These are phyloP conservation scores for Cnidoscolus chayamansa DNA, from an alignment of 441 rosid species.

Conservation along the genomic window DNA sequence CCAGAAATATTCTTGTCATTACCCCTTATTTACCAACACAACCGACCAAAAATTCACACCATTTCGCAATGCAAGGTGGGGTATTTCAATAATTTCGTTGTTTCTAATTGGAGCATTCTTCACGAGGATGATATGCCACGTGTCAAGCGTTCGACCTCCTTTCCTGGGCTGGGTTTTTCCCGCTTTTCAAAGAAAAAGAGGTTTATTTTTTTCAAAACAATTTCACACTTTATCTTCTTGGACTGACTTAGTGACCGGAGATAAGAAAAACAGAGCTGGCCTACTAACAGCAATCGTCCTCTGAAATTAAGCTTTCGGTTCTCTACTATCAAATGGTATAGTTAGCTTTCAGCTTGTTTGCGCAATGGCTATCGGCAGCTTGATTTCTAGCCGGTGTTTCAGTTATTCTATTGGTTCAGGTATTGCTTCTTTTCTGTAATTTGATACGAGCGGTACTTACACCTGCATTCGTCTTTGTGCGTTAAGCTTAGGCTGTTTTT, in stretches of 20 bases:
- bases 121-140: constrained; percentile 57
- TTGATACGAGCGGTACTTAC: not conserved
- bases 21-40: constrained; percentile 3
- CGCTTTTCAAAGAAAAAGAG: constrained; percentile 36
- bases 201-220: not conserved
- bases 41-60: not conserved
- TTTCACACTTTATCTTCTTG: constrained; percentile 35
- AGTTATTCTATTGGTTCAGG: constrained; percentile 65
- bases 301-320: constrained; percentile 24
- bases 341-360: constrained; percentile 17
- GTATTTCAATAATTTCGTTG: constrained; percentile 7
- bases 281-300: not conserved
- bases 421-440: constrained; percentile 20
- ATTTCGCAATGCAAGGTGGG: constrained; percentile 12
- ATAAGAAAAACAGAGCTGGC: constrained; percentile 6
- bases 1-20: not conserved
- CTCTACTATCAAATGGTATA: constrained; percentile 29
- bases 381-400: constrained; percentile 65
- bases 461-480: too few relatives aligned
- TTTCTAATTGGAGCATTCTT: not conserved
- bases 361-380: constrained; percentile 74
- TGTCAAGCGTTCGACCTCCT: constrained; percentile 56
- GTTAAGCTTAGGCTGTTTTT: too few relatives aligned
- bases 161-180: constrained; percentile 51
- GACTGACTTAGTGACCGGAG: constrained; percentile 8